Conservation (phyloP, 2,329 filamentous ascomycete genomes). For the Curvularia sp. region DNA sequence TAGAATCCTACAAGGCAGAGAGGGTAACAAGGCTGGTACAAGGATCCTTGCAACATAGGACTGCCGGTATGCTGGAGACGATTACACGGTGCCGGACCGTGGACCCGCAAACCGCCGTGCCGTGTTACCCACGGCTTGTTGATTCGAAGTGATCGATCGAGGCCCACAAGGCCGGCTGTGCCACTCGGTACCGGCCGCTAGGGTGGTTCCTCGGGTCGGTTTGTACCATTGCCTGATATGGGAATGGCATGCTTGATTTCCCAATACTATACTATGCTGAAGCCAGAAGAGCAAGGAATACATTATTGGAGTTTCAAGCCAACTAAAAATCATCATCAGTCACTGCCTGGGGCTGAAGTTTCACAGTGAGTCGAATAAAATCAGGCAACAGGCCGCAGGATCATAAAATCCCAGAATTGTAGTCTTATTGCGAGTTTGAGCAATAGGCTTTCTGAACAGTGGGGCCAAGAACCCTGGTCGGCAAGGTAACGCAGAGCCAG, state of each 20-base stretch:
- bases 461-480: neutral
- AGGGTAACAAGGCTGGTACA: slow-evolving; percentile 7
- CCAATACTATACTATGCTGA: too few species aligned
- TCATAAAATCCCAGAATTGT: neutral
- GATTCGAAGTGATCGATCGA: slow-evolving; percentile 1
- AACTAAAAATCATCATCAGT: neutral
- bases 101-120: slow-evolving; percentile 10
- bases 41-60: neutral
- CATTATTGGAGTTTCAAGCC: neutral
- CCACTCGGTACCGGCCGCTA: slow-evolving; percentile 6
- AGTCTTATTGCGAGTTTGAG: neutral
- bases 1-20: neutral
- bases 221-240: neutral
- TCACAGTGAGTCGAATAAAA: neutral
- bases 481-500: neutral
- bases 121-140: slow-evolving; percentile 14
- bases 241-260: neutral
- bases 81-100: slow-evolving; percentile 5
- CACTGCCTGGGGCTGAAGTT: neutral
- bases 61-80: slow-evolving; percentile 10
- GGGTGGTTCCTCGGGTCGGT: slow-evolving; percentile 2
- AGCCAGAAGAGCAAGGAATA: neutral
- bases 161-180: slow-evolving; percentile 9
- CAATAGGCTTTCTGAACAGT: neutral
- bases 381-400: neutral